Evolutionary conservation across 1,284 basidiomycete genomes (phyloP).

Genomic region (Malassezia furfur): DNA sequence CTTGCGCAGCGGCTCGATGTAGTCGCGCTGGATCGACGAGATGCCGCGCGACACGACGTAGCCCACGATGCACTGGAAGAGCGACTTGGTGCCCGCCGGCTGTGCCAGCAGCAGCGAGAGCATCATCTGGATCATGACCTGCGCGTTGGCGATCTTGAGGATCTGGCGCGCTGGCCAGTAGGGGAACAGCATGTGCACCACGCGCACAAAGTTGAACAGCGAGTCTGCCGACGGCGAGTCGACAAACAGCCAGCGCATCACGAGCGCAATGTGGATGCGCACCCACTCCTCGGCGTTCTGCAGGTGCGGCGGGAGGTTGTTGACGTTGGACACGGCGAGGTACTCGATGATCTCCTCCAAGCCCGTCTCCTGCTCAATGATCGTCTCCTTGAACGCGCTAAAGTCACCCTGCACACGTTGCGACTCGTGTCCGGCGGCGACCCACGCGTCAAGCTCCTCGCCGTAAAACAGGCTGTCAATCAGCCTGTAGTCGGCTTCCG

Average conservation of each 20-base stretch:
- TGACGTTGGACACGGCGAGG: conserved; percentile 35
- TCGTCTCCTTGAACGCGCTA: conserved; percentile 39
- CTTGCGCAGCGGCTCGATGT: conserved; percentile 33
- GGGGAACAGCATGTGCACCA: conserved; percentile 40
- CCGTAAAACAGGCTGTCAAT: conserved; percentile 37
- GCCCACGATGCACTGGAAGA: conserved; percentile 40
- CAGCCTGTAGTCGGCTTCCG: conserved; percentile 21
- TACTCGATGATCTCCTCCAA: conserved; percentile 35
- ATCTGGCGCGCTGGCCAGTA: conserved; percentile 48
- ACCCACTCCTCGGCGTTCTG: conserved; percentile 41
- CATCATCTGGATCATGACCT: conserved; percentile 41
- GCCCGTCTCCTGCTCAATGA: conserved; percentile 44
- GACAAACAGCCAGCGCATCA: conserved; percentile 41
- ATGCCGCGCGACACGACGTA: conserved; percentile 36
- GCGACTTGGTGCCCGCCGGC: conserved; percentile 44
- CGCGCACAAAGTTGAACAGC: conserved; percentile 38
- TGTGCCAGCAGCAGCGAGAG: conserved; percentile 40
- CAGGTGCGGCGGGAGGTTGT: conserved; percentile 37
- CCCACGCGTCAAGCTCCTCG: conserved; percentile 28
- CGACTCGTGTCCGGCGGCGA: conserved; percentile 35
- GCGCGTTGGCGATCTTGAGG: conserved; percentile 41
- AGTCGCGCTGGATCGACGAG: conserved; percentile 36
- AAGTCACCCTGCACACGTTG: conserved; percentile 27
- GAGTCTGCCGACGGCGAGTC: conserved; percentile 35
- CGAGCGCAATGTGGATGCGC: conserved; percentile 36